Evolutionary conservation across 1,284 basidiomycete species (phyloP), one percentile per base, ranked within the genome.

Genomic region (Leccinum pallidistipes): DNA sequence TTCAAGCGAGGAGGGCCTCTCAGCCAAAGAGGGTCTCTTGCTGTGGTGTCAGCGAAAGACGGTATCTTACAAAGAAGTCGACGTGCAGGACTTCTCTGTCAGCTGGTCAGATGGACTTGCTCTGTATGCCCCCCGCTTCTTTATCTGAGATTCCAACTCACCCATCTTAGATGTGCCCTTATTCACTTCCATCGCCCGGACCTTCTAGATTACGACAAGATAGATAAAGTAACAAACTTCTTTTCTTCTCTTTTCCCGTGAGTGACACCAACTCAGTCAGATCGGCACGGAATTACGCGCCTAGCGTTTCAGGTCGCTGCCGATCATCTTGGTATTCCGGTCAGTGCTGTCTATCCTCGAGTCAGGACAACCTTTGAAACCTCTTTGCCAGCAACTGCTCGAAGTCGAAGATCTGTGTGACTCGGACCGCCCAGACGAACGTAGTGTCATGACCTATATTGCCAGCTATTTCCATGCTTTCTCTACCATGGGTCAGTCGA

Each of bases 11-110:
- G 97, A 98, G 78, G 97, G 97, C 58, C 84, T 98, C 29, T 97
- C 95, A 6, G 97, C 97, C 1, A 96, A 97, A 76, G 97, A 98
- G 74, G 97, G 95, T 50, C 84, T 99, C 12, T 80, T 99, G 2
- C 84, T 99, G 1, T 99, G 97, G 97, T 98, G 96, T 80, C 97
- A 98, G 73, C 87, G 97, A 60, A 97, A 97, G 78, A 99, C 97
- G 1, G 86, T 86, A 32, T 88, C 90, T 0, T 98, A 99, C 78
- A 86, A 88, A 62, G 93, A 96, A 68, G 96, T 98, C 18, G 80
- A 97, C 59, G 94, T 99, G 8, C 87, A 93, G 77, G 94, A 98
- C 74, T 99, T 99, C 74, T 93, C 93, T 16, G 76, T 85, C 49
- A 95, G 93, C 71, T 99, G 94, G 90, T 90, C 90, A 50, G 94